phyloP scores from a whole-genome alignment of 129 eudicot genomes.

The Dittrichia graveolens region DNA sequence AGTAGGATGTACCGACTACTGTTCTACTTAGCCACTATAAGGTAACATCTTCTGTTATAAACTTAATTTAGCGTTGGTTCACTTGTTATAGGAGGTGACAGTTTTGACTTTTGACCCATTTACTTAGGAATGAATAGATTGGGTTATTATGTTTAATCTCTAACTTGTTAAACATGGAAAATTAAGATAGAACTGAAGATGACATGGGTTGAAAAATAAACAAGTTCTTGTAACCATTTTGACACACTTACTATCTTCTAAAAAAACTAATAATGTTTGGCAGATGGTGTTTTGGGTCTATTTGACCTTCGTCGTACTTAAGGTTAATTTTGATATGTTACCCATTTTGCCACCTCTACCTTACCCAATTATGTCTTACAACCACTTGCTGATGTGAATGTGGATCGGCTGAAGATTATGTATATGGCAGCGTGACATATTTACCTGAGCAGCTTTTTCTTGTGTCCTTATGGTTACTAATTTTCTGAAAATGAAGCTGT shows the following conservation, averaged over 20 bases:
- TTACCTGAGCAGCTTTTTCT: conserved; percentile 57
- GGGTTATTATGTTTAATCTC: background rate
- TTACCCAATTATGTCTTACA: too few species aligned
- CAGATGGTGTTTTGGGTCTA: too few species aligned
- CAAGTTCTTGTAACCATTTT: too few species aligned
- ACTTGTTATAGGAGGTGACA: too few species aligned
- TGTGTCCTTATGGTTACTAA: conserved; percentile 53
- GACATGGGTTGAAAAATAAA: too few species aligned
- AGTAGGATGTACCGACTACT: conserved; percentile 56
- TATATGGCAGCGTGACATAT: conserved; percentile 63
- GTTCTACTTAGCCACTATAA: conserved; percentile 52
- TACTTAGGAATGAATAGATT: background rate
- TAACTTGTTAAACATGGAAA: background rate
- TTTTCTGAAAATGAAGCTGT: conserved; percentile 56
- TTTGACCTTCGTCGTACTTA: background rate
- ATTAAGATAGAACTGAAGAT: background rate
- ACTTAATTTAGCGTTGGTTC: too few species aligned
- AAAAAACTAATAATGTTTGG: background rate
- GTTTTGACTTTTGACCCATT: background rate
- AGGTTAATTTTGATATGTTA: too few species aligned
- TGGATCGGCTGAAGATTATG: conserved; percentile 22
- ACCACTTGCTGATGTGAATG: too few species aligned
- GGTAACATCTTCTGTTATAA: conserved; percentile 42
- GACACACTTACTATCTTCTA: too few species aligned
- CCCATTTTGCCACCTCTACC: background rate